Base-by-base conservation (phyloP, 164 flowering plant genomes). In the Cinnamomum chago region DNA sequence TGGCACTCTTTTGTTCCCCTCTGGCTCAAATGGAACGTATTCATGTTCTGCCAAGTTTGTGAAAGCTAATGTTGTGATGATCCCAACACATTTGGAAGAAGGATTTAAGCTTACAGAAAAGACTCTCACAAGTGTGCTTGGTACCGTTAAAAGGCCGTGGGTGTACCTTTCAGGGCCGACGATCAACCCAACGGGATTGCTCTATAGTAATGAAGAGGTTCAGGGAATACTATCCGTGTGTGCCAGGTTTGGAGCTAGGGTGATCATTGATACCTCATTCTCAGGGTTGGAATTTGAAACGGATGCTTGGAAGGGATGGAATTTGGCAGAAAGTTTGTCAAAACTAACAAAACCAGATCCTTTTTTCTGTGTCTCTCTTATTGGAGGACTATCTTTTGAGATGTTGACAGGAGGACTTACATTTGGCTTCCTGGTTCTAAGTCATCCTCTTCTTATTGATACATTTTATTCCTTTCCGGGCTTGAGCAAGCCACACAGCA, bases 121-220 rank as follows among this genome's bases (percentile, higher is more conserved):
- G 76, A 28, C 51, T 23, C 92, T 95, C 12, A 30, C 52, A 22
- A 68, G 68, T 25, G 82, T 75, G 35, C 86, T 95, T 24, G 81
- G 82, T 64, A 80, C 81, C 51, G 87, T 88, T 58, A 77, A 82
- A 14, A 93, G 85, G 58, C 97, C 98, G 23, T 95, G 99, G 99
- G 76, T 95, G 7, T 93, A 90, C 75, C 78, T 95, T 72, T 92
- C 87, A 50, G 98, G 98, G 51, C 99, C 99, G 70, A 93, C 98
- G 40, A 77, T 89, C 35, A 93, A 76, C 77, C 97, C 99, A 15
- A 90, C 97, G 25, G 99, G 99, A 62, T 82, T 85, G 81, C 72
- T 92, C 58, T 94, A 95, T 80, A 86, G 84, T 86, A 84, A 86
- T 60, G 76, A 85, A 35, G 97, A 95, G 82, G 88, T 93, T 22